phyloP scores from a whole-genome alignment of 2,329 filamentous ascomycete genomes.

The Stachybotrys elegans region DNA sequence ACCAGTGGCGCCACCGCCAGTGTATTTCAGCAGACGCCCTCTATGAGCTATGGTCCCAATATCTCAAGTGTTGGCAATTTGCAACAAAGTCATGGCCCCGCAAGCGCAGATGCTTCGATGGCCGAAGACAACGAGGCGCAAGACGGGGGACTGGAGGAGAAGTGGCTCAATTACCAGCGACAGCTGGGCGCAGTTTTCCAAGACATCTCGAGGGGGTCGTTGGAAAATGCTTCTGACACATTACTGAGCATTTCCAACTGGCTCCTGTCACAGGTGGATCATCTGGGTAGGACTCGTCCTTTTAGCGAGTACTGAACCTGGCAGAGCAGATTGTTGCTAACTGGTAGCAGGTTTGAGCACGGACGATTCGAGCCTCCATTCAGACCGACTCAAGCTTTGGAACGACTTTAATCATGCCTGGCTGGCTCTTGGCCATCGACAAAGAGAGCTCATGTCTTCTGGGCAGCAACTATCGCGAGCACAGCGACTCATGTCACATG shows the following conservation, averaged over 20 bases:
- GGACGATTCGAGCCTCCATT: conserved; percentile 72
- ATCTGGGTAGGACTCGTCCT: conserved; percentile 44
- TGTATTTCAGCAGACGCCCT: conserved; percentile 59
- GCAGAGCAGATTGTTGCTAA: conserved; percentile 14
- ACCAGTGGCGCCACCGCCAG: conserved; percentile 44
- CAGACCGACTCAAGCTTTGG: conserved; percentile 80
- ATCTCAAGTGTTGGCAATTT: conserved; percentile 44
- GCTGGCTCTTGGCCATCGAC: conserved; percentile 76
- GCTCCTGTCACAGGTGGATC: conserved; percentile 49
- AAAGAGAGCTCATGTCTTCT: conserved; percentile 68
- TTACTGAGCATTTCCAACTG: conserved; percentile 49
- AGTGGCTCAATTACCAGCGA: conserved; percentile 61
- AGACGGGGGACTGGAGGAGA: conserved; percentile 56
- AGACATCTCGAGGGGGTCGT: conserved; percentile 52
- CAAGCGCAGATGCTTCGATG: conserved; percentile 40
- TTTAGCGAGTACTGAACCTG: background rate
- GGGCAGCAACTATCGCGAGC: conserved; percentile 51
- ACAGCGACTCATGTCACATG: conserved; percentile 61
- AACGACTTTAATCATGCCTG: conserved; percentile 92
- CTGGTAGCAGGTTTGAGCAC: conserved; percentile 64
- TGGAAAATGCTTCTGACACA: conserved; percentile 47
- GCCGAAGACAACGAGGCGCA: conserved; percentile 53
- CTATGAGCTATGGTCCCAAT: conserved; percentile 44
- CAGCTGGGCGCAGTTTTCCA: conserved; percentile 66
- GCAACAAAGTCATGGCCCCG: conserved; percentile 29